phyloP scores from a whole-genome alignment of 2,329 filamentous ascomycete species.

The Paraphoma sp. region DNA sequence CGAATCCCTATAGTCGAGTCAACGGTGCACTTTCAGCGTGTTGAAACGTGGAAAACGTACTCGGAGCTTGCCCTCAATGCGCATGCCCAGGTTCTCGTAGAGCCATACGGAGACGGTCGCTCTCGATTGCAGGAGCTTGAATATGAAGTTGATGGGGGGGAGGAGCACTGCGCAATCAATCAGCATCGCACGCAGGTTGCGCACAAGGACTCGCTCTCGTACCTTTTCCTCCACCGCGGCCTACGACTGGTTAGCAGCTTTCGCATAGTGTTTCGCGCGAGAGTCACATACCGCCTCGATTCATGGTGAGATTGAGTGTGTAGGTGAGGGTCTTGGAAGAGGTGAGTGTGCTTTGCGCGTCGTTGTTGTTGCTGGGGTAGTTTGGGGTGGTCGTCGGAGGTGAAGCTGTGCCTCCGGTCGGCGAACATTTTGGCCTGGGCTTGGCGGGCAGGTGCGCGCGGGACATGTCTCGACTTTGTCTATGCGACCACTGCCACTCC shows the following conservation, averaged over 20 bases:
- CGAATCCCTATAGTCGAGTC: constrained; percentile 74
- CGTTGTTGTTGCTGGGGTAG: constrained; percentile 14
- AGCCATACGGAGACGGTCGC: constrained; percentile 93
- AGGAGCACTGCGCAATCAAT: constrained; percentile 62
- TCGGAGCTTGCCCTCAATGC: constrained; percentile 96
- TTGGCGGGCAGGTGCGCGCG: constrained; percentile 28
- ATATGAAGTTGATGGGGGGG: constrained; percentile 86
- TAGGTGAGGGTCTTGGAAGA: constrained; percentile 6
- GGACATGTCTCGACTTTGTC: constrained; percentile 29
- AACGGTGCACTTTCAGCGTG: constrained; percentile 3
- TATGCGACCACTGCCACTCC: constrained; percentile 30
- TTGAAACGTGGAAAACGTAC: constrained; percentile 58
- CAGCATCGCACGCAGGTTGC: constrained; percentile 9
- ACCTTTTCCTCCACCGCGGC: constrained; percentile 60
- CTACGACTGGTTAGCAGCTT: constrained; percentile 52
- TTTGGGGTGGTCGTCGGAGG: constrained; percentile 16
- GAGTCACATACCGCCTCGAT: constrained; percentile 36
- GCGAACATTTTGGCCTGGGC: constrained; percentile 39
- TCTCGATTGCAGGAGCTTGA: constrained; percentile 87
- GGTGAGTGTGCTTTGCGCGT: constrained; percentile 4
- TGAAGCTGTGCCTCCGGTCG: constrained; percentile 24
- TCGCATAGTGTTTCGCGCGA: not conserved
- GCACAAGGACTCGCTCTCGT: constrained; percentile 8
- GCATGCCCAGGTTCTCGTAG: constrained; percentile 91
- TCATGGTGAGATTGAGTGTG: constrained; percentile 25